These are phyloP conservation scores for Eutrema heterophyllum DNA, from an alignment of 345 rosid genomes.

Conservation along the genomic window DNA sequence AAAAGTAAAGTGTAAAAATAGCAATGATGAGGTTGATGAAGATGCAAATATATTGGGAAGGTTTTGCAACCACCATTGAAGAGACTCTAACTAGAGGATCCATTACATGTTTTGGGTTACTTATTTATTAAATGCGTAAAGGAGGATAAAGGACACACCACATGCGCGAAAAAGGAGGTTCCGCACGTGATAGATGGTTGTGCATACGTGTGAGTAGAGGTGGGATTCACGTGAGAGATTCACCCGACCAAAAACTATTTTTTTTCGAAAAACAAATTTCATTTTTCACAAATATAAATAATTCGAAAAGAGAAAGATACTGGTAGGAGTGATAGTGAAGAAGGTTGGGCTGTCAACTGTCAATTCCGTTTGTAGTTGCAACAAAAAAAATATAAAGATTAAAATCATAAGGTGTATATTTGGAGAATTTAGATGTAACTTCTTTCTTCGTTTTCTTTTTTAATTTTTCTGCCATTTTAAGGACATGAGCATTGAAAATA, in stretches of 20 bases:
- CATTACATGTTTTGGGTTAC: slow-evolving; percentile 8
- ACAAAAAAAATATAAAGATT: slow-evolving; percentile 8
- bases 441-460: slow-evolving; percentile 26
- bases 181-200: slow-evolving; percentile 29
- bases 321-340: slow-evolving; percentile 15
- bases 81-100: slow-evolving; percentile 11
- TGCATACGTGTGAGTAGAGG: slow-evolving; percentile 39
- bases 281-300: neutral
- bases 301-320: slow-evolving; percentile 21
- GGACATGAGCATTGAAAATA: slow-evolving; percentile 1
- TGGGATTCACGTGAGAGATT: slow-evolving; percentile 60
- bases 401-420: neutral
- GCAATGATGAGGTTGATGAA: neutral
- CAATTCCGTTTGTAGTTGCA: slow-evolving; percentile 45
- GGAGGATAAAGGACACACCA: slow-evolving; percentile 12
- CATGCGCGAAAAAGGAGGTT: slow-evolving; percentile 22
- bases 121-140: slow-evolving; percentile 19
- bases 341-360: slow-evolving; percentile 47
- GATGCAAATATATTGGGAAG: slow-evolving; percentile 3
- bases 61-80: slow-evolving; percentile 24
- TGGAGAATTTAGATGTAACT: slow-evolving; percentile 20
- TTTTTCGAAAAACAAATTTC: neutral
- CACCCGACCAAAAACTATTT: slow-evolving; percentile 26
- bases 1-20: slow-evolving; percentile 17
- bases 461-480: slow-evolving; percentile 4